Evolutionary conservation across 78 protist genomes (phyloP).

Genomic region (Tieghemostelium lacteum): DNA sequence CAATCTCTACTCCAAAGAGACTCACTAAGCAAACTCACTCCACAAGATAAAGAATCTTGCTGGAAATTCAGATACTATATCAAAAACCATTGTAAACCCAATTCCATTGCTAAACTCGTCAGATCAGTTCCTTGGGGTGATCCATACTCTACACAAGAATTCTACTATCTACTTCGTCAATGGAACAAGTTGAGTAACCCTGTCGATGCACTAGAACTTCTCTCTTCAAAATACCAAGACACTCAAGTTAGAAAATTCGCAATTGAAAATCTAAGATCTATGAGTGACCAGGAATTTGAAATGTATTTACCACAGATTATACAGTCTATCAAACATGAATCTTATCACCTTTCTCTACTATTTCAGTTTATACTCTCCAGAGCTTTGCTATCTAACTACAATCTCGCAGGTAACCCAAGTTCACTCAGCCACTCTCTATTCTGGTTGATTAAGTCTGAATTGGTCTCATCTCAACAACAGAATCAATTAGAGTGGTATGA

Average conservation of each 20-base stretch:
- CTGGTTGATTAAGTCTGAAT: conserved; percentile 71
- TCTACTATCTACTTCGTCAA: conserved; percentile 12
- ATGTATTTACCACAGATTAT: conserved; percentile 90
- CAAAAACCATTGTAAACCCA: conserved; percentile 4
- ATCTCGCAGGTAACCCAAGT: conserved; percentile 53
- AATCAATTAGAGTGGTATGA: conserved; percentile 79
- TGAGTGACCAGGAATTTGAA: conserved; percentile 82
- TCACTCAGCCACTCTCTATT: conserved; percentile 31
- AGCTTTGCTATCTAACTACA: conserved; percentile 67
- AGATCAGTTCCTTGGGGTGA: conserved; percentile 77
- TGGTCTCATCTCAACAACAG: conserved; percentile 16
- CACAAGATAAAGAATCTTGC: conserved; percentile 28
- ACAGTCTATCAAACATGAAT: conserved; percentile 92
- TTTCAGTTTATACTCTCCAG: conserved; percentile 87
- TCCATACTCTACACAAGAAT: conserved; percentile 11
- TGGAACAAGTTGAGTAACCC: conserved; percentile 81
- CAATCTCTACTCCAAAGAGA: too few relatives aligned
- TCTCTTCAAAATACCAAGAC: conserved; percentile 80
- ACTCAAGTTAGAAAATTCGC: conserved; percentile 87
- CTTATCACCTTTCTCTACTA: conserved; percentile 88
- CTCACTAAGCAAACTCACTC: conserved; percentile 10
- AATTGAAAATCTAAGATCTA: conserved; percentile 53
- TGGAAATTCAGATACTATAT: conserved; percentile 45
- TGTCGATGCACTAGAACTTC: conserved; percentile 83
- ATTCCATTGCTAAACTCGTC: conserved; percentile 79